Percentiles rank a stretch among this genome's conserved stretches.
phyloP scores from a whole-genome alignment of 73 alveolate species.

The Breviolum minutum region DNA sequence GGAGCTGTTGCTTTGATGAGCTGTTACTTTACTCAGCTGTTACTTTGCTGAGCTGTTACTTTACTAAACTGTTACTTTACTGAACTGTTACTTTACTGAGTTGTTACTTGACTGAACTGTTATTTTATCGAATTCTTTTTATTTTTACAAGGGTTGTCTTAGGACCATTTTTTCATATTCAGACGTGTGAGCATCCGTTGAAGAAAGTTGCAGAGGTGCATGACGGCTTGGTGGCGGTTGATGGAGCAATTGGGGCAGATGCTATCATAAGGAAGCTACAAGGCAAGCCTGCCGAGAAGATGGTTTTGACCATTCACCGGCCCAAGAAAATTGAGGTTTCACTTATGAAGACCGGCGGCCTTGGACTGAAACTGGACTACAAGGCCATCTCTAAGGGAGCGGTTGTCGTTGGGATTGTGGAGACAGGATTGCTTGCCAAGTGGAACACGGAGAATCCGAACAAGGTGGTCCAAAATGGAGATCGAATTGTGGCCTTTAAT shows the following conservation, averaged over 20 bases:
- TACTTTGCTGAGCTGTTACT: no score
- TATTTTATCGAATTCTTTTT: no score
- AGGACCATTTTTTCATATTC: no score
- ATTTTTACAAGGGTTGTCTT: no score
- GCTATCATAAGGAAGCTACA: not conserved
- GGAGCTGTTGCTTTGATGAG: no score
- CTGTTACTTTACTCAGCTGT: no score
- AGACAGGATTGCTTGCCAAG: not conserved
- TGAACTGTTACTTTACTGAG: no score
- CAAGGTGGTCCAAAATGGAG: not conserved
- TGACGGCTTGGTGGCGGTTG: not conserved
- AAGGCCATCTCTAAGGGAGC: not conserved
- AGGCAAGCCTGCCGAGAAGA: not conserved
- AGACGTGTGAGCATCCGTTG: not conserved
- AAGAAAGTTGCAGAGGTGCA: not conserved
- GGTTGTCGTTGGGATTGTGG: not conserved
- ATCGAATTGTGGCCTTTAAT: not conserved
- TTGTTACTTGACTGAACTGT: no score
- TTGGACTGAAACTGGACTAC: conserved; percentile 48
- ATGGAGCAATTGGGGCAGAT: not conserved
- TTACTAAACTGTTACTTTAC: no score
- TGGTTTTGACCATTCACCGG: not conserved
- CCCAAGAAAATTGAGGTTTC: not conserved
- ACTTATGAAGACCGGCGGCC: conserved; percentile 3
- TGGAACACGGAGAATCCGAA: conserved; percentile 3